Evolutionary conservation across 768 basidiomycete genomes (phyloP).

Genomic region (Pilatotrama ljubarskyi): DNA sequence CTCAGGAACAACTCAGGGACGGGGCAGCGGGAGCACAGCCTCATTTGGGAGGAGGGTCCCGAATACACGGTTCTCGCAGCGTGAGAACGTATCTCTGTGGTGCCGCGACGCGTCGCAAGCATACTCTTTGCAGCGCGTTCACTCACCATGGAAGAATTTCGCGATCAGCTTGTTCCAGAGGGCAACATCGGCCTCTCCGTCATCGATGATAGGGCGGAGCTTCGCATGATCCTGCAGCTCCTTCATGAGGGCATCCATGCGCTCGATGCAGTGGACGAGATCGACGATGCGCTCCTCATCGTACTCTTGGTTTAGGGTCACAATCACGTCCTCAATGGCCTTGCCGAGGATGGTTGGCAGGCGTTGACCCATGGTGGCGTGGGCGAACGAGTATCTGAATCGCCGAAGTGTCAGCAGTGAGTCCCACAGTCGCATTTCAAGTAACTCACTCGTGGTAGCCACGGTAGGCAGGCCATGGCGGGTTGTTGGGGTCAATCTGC

Average conservation of each 20-base stretch:
- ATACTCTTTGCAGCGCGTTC: not conserved
- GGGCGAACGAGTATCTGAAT: constrained; percentile 79
- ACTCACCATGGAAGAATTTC: constrained; percentile 83
- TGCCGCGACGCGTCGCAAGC: not conserved
- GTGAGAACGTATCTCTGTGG: not conserved
- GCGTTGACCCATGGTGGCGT: constrained; percentile 96
- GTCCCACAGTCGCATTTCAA: not conserved
- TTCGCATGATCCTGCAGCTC: constrained; percentile 84
- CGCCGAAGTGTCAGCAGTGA: not conserved
- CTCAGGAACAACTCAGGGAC: not conserved
- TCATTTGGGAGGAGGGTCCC: not conserved
- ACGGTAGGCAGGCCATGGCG: constrained; percentile 79
- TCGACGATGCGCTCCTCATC: constrained; percentile 84
- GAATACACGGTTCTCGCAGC: not conserved
- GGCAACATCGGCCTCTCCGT: constrained; percentile 88
- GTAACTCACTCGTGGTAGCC: constrained; percentile 48
- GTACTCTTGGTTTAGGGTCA: constrained; percentile 84
- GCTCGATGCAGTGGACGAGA: constrained; percentile 80
- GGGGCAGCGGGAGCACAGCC: not conserved
- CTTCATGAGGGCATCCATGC: constrained; percentile 88
- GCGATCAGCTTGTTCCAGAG: constrained; percentile 98
- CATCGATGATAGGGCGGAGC: constrained; percentile 85
- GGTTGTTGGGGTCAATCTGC: constrained; percentile 81
- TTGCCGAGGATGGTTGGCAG: constrained; percentile 95
- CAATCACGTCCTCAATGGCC: constrained; percentile 88